These are phyloP conservation scores for Rhizophagus clarus DNA, from an alignment of 192 early-diverging fungal genomes.

Conservation along the genomic window DNA sequence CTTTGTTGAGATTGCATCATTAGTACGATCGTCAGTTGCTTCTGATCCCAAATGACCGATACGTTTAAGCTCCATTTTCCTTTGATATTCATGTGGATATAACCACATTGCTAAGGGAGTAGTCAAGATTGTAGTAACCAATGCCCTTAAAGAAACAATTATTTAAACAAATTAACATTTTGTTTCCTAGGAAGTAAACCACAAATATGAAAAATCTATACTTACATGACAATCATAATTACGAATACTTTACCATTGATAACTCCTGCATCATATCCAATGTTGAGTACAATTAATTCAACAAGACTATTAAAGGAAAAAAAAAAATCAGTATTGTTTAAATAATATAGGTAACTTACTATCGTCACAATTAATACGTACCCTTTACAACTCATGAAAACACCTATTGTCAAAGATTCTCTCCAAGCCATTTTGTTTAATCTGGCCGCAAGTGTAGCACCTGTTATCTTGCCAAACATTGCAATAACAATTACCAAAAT, in stretches of 20 bases:
- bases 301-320: constrained; percentile 64
- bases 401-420: constrained; percentile 83
- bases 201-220: background rate
- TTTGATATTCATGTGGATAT: constrained; percentile 74
- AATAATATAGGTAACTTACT: background rate
- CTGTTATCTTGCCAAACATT: constrained; percentile 85
- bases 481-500: constrained; percentile 77
- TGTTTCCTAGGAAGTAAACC: no score
- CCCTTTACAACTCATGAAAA: constrained; percentile 96
- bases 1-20: background rate
- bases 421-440: constrained; percentile 73
- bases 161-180: background rate
- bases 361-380: background rate
- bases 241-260: constrained; percentile 65
- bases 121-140: constrained; percentile 89
- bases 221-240: constrained; percentile 57
- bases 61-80: constrained; percentile 11
- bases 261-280: constrained; percentile 83
- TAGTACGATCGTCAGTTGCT: no score
- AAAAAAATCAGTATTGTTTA: background rate
- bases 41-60: background rate
- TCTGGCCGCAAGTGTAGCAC: constrained; percentile 70
- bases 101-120: constrained; percentile 73
- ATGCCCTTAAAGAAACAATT: constrained; percentile 63
- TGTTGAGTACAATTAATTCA: constrained; percentile 94